These are phyloP conservation scores for Aspergillus indologenus DNA, from an alignment of 495 filamentous ascomycete genomes.

Conservation along the genomic window DNA sequence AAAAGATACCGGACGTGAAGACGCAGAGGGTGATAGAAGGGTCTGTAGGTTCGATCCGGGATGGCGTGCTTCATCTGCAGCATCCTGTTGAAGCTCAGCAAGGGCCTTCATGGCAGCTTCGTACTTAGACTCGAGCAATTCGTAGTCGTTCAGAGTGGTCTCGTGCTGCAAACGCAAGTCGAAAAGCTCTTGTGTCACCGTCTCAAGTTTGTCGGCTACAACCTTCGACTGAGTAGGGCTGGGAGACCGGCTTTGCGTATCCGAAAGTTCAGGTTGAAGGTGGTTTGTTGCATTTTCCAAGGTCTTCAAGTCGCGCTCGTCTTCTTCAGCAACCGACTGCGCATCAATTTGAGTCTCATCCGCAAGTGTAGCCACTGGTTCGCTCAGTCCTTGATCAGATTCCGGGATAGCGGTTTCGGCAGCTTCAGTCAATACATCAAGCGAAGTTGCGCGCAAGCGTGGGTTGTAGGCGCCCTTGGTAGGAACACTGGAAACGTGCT, in stretches of 20 bases:
- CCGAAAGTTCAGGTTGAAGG: conserved; percentile 20
- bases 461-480: conserved; percentile 22
- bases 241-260: conserved; percentile 26
- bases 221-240: conserved; percentile 81
- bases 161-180: conserved; percentile 91
- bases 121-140: conserved; percentile 82
- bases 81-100: conserved; percentile 74
- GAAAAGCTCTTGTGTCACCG: conserved; percentile 86
- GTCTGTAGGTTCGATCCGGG: conserved; percentile 45
- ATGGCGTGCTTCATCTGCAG: conserved; percentile 77
- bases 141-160: conserved; percentile 73
- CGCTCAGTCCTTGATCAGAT: conserved; percentile 49
- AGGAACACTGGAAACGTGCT: conserved; percentile 11
- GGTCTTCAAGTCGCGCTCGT: conserved; percentile 31
- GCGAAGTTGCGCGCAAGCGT: conserved; percentile 38
- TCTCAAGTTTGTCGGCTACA: conserved; percentile 90
- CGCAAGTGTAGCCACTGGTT: conserved; percentile 46
- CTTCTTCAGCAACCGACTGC: conserved; percentile 23
- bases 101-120: conserved; percentile 81
- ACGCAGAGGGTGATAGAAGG: conserved; percentile 54
- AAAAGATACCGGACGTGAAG: conserved; percentile 82
- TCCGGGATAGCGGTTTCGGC: conserved; percentile 52
- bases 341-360: conserved; percentile 28
- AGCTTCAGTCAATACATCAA: conserved; percentile 50
- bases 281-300: conserved; percentile 33